These are phyloP conservation scores for Leccinum variicolor DNA, from an alignment of 768 basidiomycete genomes.

Conservation along the genomic window DNA sequence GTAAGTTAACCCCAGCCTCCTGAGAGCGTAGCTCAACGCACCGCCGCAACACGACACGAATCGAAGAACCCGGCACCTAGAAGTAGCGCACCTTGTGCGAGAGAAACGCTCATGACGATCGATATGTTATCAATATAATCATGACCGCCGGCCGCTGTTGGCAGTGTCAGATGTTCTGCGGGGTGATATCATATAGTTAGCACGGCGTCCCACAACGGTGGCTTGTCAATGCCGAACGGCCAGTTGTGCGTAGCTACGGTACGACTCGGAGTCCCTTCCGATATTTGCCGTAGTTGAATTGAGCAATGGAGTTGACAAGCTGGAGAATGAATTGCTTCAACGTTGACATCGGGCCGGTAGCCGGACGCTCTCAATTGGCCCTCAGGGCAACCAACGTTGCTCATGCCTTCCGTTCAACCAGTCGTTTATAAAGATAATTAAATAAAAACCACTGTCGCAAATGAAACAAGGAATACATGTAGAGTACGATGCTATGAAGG, in stretches of 20 bases:
- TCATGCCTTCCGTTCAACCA: background rate
- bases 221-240: too few relatives aligned
- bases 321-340: background rate
- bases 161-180: background rate
- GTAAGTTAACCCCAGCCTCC: too few relatives aligned
- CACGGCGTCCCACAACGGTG: background rate
- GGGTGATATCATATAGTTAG: constrained; percentile 1
- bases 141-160: background rate
- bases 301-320: background rate
- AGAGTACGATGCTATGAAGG: constrained; percentile 16
- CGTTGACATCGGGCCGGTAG: background rate
- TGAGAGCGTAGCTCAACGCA: background rate
- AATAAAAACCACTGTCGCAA: background rate
- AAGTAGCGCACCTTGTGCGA: background rate
- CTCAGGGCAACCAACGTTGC: background rate
- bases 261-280: background rate
- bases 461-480: constrained; percentile 10
- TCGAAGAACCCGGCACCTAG: background rate
- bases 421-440: background rate
- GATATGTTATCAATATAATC: background rate
- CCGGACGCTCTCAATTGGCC: background rate
- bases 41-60: background rate
- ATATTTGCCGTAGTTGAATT: background rate
- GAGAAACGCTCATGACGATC: background rate
- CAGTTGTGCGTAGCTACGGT: background rate